A percentile compares a stretch with the other conserved stretches of the same genome.
These are phyloP conservation scores for Coemansia sp. DNA, from an alignment of 192 early-diverging fungal genomes.

Conservation along the genomic window DNA sequence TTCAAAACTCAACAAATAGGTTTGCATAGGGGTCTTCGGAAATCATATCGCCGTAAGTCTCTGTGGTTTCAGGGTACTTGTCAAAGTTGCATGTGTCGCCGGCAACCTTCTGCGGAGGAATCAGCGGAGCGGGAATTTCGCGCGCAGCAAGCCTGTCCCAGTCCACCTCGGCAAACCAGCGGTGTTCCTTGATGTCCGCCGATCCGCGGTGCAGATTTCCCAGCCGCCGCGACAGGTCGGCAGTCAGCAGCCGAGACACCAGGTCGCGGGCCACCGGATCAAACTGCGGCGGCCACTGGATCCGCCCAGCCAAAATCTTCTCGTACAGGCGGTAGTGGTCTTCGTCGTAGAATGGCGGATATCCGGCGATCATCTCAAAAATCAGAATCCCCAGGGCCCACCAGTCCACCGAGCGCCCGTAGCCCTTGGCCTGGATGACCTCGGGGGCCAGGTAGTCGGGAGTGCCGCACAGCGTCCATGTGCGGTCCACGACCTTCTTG, in stretches of 20 bases:
- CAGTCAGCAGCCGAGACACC: constrained; percentile 72
- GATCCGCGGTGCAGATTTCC: constrained; percentile 84
- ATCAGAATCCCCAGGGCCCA: constrained; percentile 91
- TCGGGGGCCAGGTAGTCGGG: constrained; percentile 85
- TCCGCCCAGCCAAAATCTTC: constrained; percentile 83
- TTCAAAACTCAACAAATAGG: constrained; percentile 73
- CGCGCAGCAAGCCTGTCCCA: constrained; percentile 74
- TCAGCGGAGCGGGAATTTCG: constrained; percentile 81
- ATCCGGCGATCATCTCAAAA: constrained; percentile 93
- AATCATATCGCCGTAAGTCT: constrained; percentile 75
- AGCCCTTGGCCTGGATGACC: constrained; percentile 91
- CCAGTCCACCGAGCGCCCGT: constrained; percentile 93
- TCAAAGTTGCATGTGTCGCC: constrained; percentile 96
- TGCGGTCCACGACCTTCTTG: constrained; percentile 75
- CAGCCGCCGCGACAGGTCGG: constrained; percentile 80
- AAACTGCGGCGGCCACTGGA: constrained; percentile 85
- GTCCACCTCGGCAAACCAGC: constrained; percentile 93
- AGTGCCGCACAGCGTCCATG: constrained; percentile 83
- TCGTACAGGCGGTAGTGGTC: constrained; percentile 91
- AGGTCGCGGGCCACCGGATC: constrained; percentile 80
- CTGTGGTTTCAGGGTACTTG: constrained; percentile 86
- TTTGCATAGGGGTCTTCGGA: constrained; percentile 70
- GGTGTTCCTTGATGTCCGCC: constrained; percentile 89
- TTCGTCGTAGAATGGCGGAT: constrained; percentile 95
- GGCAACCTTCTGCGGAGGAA: constrained; percentile 74